A percentile compares a stretch with the other conserved stretches of the same genome.
These are phyloP conservation scores for Trichoderma guizhouense DNA, from an alignment of 2,329 filamentous ascomycete genomes.

Conservation along the genomic window DNA sequence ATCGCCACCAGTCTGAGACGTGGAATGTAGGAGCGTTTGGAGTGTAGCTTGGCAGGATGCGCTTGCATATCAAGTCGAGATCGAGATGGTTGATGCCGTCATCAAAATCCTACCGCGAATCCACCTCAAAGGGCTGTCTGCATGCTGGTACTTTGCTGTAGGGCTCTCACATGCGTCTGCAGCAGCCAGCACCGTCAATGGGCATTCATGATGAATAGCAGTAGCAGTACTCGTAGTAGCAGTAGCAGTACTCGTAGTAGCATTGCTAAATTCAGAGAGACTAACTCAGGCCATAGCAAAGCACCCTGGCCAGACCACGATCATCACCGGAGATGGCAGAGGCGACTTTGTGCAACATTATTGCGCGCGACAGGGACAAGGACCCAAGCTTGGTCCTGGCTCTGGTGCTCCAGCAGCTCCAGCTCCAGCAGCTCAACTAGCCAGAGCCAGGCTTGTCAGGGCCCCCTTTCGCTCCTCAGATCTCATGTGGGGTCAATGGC, in stretches of 20 bases:
- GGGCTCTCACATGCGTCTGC: not conserved
- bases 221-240: not conserved
- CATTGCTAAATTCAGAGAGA: too few species aligned
- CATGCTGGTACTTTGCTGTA: not conserved
- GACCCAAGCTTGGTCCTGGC: not conserved
- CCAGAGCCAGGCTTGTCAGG: not conserved
- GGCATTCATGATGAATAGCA: not conserved
- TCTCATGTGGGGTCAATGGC: not conserved
- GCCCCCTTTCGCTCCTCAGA: not conserved
- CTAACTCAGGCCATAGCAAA: not conserved
- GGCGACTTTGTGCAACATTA: not conserved
- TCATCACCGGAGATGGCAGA: not conserved
- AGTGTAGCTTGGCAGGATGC: not conserved
- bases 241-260: too few species aligned
- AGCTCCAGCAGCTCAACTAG: not conserved
- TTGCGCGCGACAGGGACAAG: not conserved
- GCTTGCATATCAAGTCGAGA: not conserved
- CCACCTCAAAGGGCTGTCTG: not conserved
- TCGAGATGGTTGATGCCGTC: not conserved
- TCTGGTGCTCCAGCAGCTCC: not conserved
- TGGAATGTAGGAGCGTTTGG: not conserved
- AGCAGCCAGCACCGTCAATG: not conserved
- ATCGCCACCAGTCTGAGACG: not conserved
- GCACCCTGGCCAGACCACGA: not conserved
- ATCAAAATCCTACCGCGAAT: not conserved